phyloP scores from a whole-genome alignment of 2,329 filamentous ascomycete species.

The Cladosporium sp. region DNA sequence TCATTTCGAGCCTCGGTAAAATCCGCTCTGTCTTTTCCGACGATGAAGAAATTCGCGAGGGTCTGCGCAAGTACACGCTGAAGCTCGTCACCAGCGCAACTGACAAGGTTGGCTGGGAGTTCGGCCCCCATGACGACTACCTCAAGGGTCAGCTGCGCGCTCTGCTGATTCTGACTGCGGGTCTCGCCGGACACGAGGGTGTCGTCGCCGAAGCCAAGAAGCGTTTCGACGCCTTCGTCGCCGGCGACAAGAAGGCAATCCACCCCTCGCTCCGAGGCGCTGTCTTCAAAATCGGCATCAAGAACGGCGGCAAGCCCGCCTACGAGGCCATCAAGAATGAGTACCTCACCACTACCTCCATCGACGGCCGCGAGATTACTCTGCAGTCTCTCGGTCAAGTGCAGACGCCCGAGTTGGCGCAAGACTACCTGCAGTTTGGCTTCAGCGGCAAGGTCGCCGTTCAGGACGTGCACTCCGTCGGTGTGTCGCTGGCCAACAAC shows the following conservation, averaged over 20 bases:
- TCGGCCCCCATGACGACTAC: slow-evolving; percentile 70
- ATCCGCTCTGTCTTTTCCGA: slow-evolving; percentile 81
- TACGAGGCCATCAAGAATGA: slow-evolving; percentile 75
- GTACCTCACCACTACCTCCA: slow-evolving; percentile 72
- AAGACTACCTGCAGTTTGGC: slow-evolving; percentile 63
- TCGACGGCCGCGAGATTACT: slow-evolving; percentile 86
- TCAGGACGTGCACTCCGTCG: slow-evolving; percentile 81
- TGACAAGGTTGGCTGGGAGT: slow-evolving; percentile 80
- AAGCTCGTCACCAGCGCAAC: slow-evolving; percentile 70
- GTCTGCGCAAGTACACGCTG: slow-evolving; percentile 70
- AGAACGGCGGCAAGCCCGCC: slow-evolving; percentile 63
- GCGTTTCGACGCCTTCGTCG: slow-evolving; percentile 74
- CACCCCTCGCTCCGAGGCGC: slow-evolving; percentile 75
- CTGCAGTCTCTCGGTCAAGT: slow-evolving; percentile 70
- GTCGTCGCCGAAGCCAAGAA: slow-evolving; percentile 66
- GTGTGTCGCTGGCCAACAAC: slow-evolving; percentile 67
- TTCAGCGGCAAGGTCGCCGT: slow-evolving; percentile 78
- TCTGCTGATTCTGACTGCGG: slow-evolving; percentile 69
- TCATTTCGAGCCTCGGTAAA: slow-evolving; percentile 67
- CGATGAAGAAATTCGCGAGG: slow-evolving; percentile 63
- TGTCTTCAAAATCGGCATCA: slow-evolving; percentile 73
- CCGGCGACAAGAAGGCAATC: slow-evolving; percentile 62
- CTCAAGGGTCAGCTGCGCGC: slow-evolving; percentile 77
- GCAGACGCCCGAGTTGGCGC: slow-evolving; percentile 61
- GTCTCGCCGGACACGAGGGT: slow-evolving; percentile 65